A percentile compares a stretch with the other conserved stretches of the same genome.
phyloP scores from a whole-genome alignment of 148 eudicot species.

The Euryodendron excelsum region DNA sequence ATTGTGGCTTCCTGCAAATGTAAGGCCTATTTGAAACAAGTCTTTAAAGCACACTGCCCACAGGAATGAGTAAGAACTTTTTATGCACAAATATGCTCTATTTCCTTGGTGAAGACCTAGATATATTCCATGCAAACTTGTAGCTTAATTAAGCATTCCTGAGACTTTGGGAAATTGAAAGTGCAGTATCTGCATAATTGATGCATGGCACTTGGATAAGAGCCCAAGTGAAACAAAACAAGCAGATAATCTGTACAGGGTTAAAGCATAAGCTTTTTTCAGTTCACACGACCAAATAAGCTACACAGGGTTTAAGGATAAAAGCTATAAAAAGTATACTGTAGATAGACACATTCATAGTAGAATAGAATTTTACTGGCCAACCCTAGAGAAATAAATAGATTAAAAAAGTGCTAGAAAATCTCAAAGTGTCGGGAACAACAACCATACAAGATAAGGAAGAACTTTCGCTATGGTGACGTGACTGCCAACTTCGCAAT shows the following conservation, averaged over 20 bases:
- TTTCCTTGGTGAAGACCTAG: background rate
- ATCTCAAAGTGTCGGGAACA: too few species aligned
- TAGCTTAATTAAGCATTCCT: background rate
- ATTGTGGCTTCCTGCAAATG: background rate
- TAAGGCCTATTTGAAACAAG: background rate
- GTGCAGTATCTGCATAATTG: background rate
- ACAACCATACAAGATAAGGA: too few species aligned
- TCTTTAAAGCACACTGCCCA: background rate
- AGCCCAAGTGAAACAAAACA: too few species aligned
- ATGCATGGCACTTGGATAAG: too few species aligned
- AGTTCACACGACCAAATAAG: background rate
- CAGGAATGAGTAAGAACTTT: background rate
- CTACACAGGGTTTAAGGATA: background rate
- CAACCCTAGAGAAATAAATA: too few species aligned
- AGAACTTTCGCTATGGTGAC: too few species aligned
- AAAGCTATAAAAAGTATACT: too few species aligned
- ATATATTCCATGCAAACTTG: too few species aligned
- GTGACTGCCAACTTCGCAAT: too few species aligned
- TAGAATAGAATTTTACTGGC: too few species aligned
- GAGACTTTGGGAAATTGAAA: background rate
- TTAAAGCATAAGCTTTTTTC: background rate
- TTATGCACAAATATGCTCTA: background rate
- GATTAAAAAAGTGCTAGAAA: too few species aligned
- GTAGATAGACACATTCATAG: too few species aligned
- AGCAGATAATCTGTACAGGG: background rate